phyloP scores from a whole-genome alignment of 2,329 filamentous ascomycete species.

The Pseudocercospora macadamiae region DNA sequence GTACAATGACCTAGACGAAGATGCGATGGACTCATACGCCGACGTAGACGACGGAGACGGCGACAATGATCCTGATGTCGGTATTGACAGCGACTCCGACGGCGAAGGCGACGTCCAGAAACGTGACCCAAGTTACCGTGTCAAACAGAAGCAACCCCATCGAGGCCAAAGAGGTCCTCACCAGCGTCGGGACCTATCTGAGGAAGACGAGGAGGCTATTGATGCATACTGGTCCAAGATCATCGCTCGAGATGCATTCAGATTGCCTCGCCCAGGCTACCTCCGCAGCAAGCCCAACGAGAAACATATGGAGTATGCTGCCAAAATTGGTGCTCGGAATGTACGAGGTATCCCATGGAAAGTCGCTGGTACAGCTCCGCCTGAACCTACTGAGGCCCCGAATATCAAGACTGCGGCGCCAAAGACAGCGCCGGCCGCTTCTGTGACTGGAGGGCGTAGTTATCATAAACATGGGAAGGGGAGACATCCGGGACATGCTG shows the following conservation, averaged over 20 bases:
- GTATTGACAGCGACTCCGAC: too few relatives aligned
- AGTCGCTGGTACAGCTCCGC: neutral
- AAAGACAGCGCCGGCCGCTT: slow-evolving; percentile 1
- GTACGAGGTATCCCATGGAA: neutral
- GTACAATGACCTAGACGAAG: neutral
- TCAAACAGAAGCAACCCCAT: neutral
- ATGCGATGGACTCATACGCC: neutral
- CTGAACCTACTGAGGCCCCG: neutral
- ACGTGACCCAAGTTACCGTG: neutral
- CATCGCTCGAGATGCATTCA: neutral
- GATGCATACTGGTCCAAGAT: neutral
- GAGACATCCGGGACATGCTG: neutral
- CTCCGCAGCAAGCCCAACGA: neutral
- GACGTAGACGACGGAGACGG: neutral
- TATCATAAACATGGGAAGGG: slow-evolving; percentile 1
- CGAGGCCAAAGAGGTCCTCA: neutral
- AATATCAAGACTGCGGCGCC: neutral
- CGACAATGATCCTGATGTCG: too few relatives aligned
- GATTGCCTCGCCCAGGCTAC: too few relatives aligned
- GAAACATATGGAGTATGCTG: neutral
- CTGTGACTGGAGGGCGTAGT: neutral
- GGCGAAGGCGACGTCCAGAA: neutral
- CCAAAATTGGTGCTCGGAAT: neutral
- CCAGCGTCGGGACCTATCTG: neutral
- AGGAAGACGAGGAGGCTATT: neutral